Base-by-base conservation (phyloP, 257 asterid genomes). In the Avicennia marina region DNA sequence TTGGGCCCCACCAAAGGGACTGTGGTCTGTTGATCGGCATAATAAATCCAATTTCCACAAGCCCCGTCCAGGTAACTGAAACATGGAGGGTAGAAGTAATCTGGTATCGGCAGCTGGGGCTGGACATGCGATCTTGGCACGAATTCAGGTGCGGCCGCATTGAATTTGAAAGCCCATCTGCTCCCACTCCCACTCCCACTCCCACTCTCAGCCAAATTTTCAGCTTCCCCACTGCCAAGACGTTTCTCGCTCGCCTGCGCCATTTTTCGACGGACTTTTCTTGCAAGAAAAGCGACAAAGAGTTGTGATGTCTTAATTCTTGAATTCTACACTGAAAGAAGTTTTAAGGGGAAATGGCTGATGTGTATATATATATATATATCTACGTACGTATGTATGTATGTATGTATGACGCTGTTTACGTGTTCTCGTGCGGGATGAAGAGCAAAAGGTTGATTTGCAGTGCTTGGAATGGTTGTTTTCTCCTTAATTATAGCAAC, bases 81-180 rank as follows among this genome's bases (percentile, higher is more conserved):
- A 47, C 84, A 89, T 1, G 95, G 41, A 0, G 41, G 96, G 52
- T 78, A 75, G 40, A 78, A 84, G 40, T 73, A 89, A 1, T 95
- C 95, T 17, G 97, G 63, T 8, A 82, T 63, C 7, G 95, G 94
- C 12, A 74, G 32, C 3, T 75, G 79, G 7, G 74, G 45, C 7
- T 63, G 11, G 1, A 70, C 0, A n/a, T 62, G 69, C 41, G 13
- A 36, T 11, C 41, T 7, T 4, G 97, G 99, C 13, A 89, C 95
- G 41, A 89, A 93, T 36, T 82, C 99, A 52, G 97, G 97, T 3
- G 99, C 99, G 38, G 89, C 81, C 9, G 77, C 96, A 56, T 93
- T 93, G 70, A 93, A 79, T 55, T 70, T 79, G 76, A 93, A 91
- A 0, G 80, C 41, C 41, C 41, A 36, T 7, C 41, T 7, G 41